Evolutionary conservation across 495 filamentous ascomycete genomes (phyloP).

Genomic region (Aspergillus funiculosus): DNA sequence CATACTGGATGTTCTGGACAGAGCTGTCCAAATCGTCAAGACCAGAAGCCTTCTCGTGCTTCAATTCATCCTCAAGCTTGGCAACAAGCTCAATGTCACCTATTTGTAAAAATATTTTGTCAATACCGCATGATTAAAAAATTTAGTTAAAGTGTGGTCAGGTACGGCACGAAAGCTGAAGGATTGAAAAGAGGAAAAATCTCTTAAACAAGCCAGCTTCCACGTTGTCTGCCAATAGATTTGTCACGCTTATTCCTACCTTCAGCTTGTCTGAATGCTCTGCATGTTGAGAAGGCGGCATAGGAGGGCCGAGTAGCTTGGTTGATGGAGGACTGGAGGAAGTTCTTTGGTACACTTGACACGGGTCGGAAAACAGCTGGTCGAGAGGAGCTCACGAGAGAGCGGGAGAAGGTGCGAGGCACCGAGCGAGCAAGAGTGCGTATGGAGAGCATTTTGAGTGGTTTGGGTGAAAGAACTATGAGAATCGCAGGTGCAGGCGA

Average conservation of each 20-base stretch:
- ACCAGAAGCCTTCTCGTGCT: constrained; percentile 42
- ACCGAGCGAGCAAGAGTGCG: constrained; percentile 64
- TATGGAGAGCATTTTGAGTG: constrained; percentile 67
- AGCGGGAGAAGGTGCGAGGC: constrained; percentile 61
- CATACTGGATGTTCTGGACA: constrained; percentile 70
- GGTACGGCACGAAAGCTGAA: neutral
- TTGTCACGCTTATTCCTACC: constrained; percentile 35
- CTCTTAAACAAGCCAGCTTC: neutral
- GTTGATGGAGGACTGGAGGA: constrained; percentile 47
- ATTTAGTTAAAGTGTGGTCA: neutral
- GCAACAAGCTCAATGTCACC: constrained; percentile 45
- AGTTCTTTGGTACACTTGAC: constrained; percentile 39
- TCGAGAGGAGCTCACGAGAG: constrained; percentile 47
- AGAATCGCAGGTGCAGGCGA: constrained; percentile 13
- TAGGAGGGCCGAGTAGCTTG: constrained; percentile 49
- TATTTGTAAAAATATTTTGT: constrained; percentile 12
- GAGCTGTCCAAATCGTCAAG: constrained; percentile 41
- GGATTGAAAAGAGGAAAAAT: neutral
- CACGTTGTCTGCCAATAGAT: neutral
- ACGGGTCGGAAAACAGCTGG: constrained; percentile 42
- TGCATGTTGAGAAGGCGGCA: constrained; percentile 70
- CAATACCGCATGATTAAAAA: neutral
- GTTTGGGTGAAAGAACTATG: constrained; percentile 4
- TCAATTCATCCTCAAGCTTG: constrained; percentile 45
- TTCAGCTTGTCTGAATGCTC: constrained; percentile 53